These are phyloP conservation scores for Saccharomycopsis fibuligera DNA, from an alignment of 805 yeast species.

Conservation along the genomic window DNA sequence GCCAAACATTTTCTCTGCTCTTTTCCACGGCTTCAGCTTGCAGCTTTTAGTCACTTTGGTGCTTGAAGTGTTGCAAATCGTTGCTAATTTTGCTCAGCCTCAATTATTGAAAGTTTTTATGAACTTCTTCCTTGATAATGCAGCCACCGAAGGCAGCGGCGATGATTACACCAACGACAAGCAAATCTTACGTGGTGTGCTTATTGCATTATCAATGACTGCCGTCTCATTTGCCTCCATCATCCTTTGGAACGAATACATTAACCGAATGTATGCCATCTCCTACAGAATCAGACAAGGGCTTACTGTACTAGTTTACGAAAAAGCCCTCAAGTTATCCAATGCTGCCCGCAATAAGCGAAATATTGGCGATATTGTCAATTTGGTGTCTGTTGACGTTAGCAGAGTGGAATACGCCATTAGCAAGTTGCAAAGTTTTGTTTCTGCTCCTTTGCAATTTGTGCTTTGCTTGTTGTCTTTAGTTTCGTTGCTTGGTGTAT, in stretches of 20 bases:
- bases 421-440: constrained; percentile 45
- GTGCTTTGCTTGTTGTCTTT: constrained; percentile 48
- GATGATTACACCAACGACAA: constrained; percentile 27
- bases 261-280: constrained; percentile 48
- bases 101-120: constrained; percentile 49
- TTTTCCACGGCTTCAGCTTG: constrained; percentile 34
- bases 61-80: constrained; percentile 35
- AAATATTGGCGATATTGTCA: constrained; percentile 75
- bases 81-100: constrained; percentile 44
- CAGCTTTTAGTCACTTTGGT: constrained; percentile 31
- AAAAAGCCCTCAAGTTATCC: constrained; percentile 65
- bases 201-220: constrained; percentile 62
- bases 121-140: constrained; percentile 33
- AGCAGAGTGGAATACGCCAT: constrained; percentile 53
- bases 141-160: too few relatives aligned
- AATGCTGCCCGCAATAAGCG: constrained; percentile 52
- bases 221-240: constrained; percentile 54
- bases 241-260: constrained; percentile 60
- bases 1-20: constrained; percentile 32
- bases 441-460: constrained; percentile 55
- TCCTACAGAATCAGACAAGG: constrained; percentile 58
- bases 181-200: constrained; percentile 53
- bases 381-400: constrained; percentile 74
- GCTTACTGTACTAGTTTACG: constrained; percentile 59
- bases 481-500: constrained; percentile 48